These are phyloP conservation scores for Coemansia sp. DNA, from an alignment of 371 early-diverging fungal genomes.

Conservation along the genomic window DNA sequence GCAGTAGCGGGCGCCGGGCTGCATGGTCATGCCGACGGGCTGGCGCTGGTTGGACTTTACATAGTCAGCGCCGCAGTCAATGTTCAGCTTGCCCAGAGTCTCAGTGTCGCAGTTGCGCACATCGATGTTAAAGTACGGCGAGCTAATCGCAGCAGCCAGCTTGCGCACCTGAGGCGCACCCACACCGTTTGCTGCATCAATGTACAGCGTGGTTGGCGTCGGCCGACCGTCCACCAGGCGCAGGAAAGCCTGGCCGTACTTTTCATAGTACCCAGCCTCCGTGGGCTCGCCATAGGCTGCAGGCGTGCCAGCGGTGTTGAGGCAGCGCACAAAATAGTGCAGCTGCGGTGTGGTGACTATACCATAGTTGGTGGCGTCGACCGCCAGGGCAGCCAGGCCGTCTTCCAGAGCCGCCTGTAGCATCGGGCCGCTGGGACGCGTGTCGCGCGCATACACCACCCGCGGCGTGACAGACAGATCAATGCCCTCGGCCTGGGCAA, in stretches of 20 bases:
- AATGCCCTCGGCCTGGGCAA: constrained; percentile 69
- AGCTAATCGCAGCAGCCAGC: constrained; percentile 65
- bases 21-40: constrained; percentile 66
- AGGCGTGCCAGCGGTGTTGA: constrained; percentile 75
- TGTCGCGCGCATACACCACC: constrained; percentile 89
- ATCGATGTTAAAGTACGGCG: constrained; percentile 62
- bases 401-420: constrained; percentile 78
- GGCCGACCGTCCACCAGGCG: constrained; percentile 68
- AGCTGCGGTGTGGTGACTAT: constrained; percentile 96
- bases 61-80: constrained; percentile 96
- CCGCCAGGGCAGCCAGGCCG: constrained; percentile 75
- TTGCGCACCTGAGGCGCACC: constrained; percentile 90
- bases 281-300: constrained; percentile 89
- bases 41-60: constrained; percentile 88
- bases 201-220: constrained; percentile 67
- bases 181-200: constrained; percentile 97
- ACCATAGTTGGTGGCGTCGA: constrained; percentile 74
- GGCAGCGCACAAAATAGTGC: constrained; percentile 91
- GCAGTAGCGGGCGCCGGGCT: constrained; percentile 72
- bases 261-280: constrained; percentile 87
- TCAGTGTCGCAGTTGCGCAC: constrained; percentile 73
- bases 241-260: constrained; percentile 81
- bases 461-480: constrained; percentile 64
- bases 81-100: constrained; percentile 74
- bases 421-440: constrained; percentile 87